Evolutionary conservation across 805 yeast species (phyloP), one percentile per base, ranked within the genome.

Genomic region (Tanozyma kutaoensis): DNA sequence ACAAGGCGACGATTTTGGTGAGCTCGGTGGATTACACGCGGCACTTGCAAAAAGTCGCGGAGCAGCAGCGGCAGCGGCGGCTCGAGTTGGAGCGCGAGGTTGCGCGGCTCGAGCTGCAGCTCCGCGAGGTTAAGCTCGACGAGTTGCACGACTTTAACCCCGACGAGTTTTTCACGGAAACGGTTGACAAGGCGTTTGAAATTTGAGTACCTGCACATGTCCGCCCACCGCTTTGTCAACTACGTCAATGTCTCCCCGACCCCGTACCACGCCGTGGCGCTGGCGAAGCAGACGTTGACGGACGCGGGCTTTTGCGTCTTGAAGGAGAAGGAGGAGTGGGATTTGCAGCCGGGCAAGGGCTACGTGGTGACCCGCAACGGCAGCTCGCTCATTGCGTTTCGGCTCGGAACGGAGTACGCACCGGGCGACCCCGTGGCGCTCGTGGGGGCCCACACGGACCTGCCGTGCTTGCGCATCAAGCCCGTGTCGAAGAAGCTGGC

Each of bases 401-500:
- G 45, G 3, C 38, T 54, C 4, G 66, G 66, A 20, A 65, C 65
- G 2, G 45, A 70, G 25, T 81, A 79, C 72, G 42, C 48, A 28
- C 74, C 79, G 3, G 95, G 94, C 8, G 73, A 76, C 35, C 88
- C 94, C 8, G 62, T 85, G 34, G 72, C 96, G 4, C 75, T 91
- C 28, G 78, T 86, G 20, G 98, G 97, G 12, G 95, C 95, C 2
- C 98, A 88, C 52, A 86, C 96, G 0, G 98, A 88, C 50, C 80
- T 94, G 4, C 97, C 97, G 8, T 73, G 82, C 18, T 61, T 88
- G 37, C 68, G 93, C 46, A 70, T 88, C 38, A 91, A 88, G 55
- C 98, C 98, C 9, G 61, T 78, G 17, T 79, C 94, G 14, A 72
- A 75, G 44, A 70, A 69, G 38, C 50, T 57, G 8, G 56, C 62